Percentiles rank a stretch among this genome's conserved stretches.
phyloP scores from a whole-genome alignment of 2,329 filamentous ascomycete species.

The Claviceps spartinae region DNA sequence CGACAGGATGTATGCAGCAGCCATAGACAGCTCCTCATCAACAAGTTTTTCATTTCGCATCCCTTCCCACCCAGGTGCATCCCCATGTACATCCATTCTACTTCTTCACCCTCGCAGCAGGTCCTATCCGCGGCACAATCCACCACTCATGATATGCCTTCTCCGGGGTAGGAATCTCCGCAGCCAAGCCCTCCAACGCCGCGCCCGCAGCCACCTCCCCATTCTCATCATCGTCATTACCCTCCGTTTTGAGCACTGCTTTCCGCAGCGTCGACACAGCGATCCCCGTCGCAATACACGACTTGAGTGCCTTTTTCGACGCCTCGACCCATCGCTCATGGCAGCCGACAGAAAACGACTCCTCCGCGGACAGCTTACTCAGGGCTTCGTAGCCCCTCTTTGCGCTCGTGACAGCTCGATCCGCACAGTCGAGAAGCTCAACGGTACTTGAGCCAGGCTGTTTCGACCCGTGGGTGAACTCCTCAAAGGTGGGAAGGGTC shows the following conservation, averaged over 20 bases:
- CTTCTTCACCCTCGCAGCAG: background rate
- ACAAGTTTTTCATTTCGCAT: background rate
- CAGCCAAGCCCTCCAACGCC: constrained; percentile 26
- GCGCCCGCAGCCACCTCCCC: constrained; percentile 2
- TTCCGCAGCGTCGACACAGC: constrained; percentile 48
- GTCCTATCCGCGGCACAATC: constrained; percentile 41
- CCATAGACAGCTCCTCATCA: background rate
- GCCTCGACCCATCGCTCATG: constrained; percentile 49
- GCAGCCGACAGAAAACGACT: constrained; percentile 41
- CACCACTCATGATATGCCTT: constrained; percentile 51
- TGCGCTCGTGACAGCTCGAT: constrained; percentile 31
- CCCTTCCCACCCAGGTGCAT: background rate
- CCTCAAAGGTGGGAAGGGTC: constrained; percentile 48
- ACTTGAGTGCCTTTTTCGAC: constrained; percentile 47
- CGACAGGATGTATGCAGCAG: too few relatives aligned
- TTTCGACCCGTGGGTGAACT: constrained; percentile 35
- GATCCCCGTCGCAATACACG: constrained; percentile 58
- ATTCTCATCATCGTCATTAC: constrained; percentile 6
- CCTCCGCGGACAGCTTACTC: constrained; percentile 34
- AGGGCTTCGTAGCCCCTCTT: constrained; percentile 44
- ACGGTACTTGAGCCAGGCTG: constrained; percentile 25
- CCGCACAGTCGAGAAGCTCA: constrained; percentile 31
- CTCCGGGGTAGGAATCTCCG: constrained; percentile 36
- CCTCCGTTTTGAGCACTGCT: constrained; percentile 28
- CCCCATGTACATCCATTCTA: background rate